Conservation (phyloP, 148 eudicot species). For the Rhododendron molle region DNA sequence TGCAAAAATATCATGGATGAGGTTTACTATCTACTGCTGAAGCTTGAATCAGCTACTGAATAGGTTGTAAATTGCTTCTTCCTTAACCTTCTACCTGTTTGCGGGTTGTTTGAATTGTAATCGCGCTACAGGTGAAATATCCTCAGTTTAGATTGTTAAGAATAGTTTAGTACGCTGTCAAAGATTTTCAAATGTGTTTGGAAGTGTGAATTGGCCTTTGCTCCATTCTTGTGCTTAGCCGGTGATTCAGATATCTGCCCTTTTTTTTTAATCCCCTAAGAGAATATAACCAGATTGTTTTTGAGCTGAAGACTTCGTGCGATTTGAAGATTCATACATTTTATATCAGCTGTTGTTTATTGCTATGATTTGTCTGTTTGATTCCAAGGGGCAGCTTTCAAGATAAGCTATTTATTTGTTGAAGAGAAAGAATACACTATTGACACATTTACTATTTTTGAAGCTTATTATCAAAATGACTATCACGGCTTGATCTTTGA, state of each 20-base stretch:
- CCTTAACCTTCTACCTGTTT: not conserved
- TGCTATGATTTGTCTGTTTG: not conserved
- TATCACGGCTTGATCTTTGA: not conserved
- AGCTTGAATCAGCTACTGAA: not conserved
- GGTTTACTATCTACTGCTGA: not conserved
- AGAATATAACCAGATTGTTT: not conserved
- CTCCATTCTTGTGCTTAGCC: not conserved
- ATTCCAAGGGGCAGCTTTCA: not conserved
- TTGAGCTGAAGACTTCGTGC: not conserved
- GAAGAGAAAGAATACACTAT: not conserved
- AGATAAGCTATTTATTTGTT: not conserved
- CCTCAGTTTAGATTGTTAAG: constrained; percentile 1
- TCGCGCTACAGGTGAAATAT: not conserved
- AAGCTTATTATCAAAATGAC: not conserved
- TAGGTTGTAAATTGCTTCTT: not conserved
- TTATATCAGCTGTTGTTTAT: not conserved
- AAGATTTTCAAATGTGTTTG: not conserved
- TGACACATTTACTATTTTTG: not conserved
- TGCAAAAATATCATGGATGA: not conserved
- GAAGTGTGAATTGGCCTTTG: not conserved
- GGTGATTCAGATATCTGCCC: not conserved
- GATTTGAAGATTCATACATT: not conserved
- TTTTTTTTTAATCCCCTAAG: not conserved
- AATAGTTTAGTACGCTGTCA: not conserved
- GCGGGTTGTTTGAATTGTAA: not conserved